Evolutionary conservation across 495 filamentous ascomycete species (phyloP), one percentile per base, ranked within the genome.

Genomic region (Evernia prunastri): DNA sequence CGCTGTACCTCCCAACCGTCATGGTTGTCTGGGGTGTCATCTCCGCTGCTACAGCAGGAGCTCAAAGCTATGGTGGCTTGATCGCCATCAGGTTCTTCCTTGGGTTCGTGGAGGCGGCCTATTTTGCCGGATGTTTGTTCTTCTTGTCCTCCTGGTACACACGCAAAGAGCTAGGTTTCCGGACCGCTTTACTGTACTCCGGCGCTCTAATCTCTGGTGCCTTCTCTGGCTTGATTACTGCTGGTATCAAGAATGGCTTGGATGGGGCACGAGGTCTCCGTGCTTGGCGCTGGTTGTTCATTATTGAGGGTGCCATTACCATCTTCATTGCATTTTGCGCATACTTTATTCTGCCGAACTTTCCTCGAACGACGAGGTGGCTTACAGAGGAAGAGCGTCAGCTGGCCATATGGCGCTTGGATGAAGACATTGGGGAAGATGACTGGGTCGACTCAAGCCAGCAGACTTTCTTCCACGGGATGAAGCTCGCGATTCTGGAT

Each of bases 381-480:
- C 76, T 93, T 23, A 85, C 80, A 3, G 82, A 88, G 56, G 82
- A 89, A 68, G 87, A 92, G 70, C 81, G 81, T 40, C 76, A 82
- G 15, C 75, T 92, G 13, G 89, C 88, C 45, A 73, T 81, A 36
- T 91, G 86, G 84, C 77, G 89, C 9, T 72, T 92, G 12, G 82
- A 88, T 64, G 87, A 90, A 68, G 90, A 96, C 72, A 86, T 90
- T 63, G 90, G 91, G 15, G 80, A 88, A 67, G 88, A 89, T 66
- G 89, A 93, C 72, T 88, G 84, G 87, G 74, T 82, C 31, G 82
- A 81, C 43, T 80, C 80, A 58, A 78, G 86, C 42, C 71, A 89
- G 29, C 87, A 86, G 67, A 83, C 84, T 4, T 84, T 90, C 71
- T 78, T 82, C 70, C 75, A 87, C 47, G 90, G 90, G 3, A 75